Conservation (phyloP, 2,329 filamentous ascomycete genomes). For the Penicillium sp. region DNA sequence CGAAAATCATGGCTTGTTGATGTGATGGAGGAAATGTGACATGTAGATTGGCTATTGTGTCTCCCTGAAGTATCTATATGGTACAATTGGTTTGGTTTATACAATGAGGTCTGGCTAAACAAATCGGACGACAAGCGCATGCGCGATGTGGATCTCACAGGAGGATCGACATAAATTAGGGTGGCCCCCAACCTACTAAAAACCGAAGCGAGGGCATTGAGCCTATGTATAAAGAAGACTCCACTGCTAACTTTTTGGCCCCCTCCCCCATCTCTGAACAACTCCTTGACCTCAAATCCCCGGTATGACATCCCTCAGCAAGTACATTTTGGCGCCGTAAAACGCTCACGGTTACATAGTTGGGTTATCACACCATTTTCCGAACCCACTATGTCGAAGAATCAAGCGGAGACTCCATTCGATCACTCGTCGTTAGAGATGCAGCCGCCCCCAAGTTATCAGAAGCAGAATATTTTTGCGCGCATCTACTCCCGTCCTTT, state of each 20-base stretch:
- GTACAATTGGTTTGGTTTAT: neutral
- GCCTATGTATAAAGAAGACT: neutral
- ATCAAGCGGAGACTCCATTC: neutral
- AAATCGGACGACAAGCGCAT: neutral
- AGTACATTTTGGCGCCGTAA: neutral
- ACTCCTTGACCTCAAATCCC: neutral
- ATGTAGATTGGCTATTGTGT: neutral
- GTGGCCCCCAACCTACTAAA: neutral
- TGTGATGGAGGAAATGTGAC: neutral
- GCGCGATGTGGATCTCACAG: neutral
- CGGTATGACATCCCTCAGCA: neutral
- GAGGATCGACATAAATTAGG: neutral
- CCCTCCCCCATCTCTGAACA: neutral
- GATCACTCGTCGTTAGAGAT: neutral
- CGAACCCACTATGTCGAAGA: neutral
- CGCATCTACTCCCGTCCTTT: neutral
- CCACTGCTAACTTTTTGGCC: neutral
- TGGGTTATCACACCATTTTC: neutral
- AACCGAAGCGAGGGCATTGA: neutral
- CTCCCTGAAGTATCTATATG: neutral
- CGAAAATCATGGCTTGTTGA: neutral
- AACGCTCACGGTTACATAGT: neutral
- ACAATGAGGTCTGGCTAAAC: neutral
- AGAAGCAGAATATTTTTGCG: neutral
- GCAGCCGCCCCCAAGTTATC: neutral